Evolutionary conservation across 202 grass and related monocot genomes (phyloP).

Genomic region (Zizania palustris): DNA sequence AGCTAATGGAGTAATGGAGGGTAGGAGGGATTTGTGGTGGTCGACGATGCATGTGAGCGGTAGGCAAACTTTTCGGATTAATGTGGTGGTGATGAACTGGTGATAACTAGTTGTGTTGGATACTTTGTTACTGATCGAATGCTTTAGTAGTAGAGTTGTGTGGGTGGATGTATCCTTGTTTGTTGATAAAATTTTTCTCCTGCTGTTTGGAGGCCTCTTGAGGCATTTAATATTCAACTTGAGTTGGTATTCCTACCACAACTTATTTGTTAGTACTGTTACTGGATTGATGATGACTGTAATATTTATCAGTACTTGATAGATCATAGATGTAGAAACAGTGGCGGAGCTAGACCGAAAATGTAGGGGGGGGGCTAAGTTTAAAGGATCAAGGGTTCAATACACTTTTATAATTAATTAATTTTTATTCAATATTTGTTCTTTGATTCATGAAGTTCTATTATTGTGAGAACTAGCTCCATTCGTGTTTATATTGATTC

Average conservation of each 20-base stretch:
- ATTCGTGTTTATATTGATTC: too few relatives aligned
- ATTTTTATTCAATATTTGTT: too few relatives aligned
- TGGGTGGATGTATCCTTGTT: constrained; percentile 29
- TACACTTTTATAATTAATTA: neutral
- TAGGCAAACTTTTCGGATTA: constrained; percentile 15
- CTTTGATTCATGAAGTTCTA: too few relatives aligned
- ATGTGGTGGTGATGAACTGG: neutral
- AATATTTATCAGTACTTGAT: neutral
- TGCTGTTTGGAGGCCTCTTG: neutral
- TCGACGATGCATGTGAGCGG: neutral
- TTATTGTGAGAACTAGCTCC: too few relatives aligned
- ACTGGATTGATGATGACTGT: neutral
- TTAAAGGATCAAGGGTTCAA: too few relatives aligned
- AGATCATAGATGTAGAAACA: constrained; percentile 15
- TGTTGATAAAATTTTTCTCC: neutral
- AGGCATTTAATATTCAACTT: constrained; percentile 6
- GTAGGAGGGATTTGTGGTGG: neutral
- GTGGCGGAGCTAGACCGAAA: too few relatives aligned
- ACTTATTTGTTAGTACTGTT: neutral
- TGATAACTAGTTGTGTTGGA: neutral
- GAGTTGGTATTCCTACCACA: constrained; percentile 4
- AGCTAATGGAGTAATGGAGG: constrained; percentile 31
- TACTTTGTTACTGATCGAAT: constrained; percentile 32
- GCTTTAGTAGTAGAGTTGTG: constrained; percentile 1
- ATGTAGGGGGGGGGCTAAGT: too few relatives aligned